Conservation (phyloP, 306 rosid species). For the Nissolia schottii region DNA sequence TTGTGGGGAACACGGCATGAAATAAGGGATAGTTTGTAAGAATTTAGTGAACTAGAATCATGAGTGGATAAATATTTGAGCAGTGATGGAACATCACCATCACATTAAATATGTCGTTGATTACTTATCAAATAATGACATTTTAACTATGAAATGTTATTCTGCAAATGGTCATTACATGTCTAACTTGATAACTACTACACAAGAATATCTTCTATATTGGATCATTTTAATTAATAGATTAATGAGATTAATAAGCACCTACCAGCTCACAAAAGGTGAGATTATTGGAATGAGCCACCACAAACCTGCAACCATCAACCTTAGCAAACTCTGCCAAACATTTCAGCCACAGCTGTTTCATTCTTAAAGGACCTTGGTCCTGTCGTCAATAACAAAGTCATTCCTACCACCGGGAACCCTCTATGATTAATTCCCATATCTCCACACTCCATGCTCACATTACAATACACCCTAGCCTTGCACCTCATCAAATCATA, state of each 20-base stretch:
- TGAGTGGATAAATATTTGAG: no score
- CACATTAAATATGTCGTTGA: no score
- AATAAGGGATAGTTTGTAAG: neutral
- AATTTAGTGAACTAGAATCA: no score
- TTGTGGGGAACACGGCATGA: neutral
- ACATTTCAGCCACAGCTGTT: slow-evolving; percentile 34
- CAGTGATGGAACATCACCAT: no score
- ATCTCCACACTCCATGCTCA: slow-evolving; percentile 8
- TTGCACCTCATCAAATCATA: slow-evolving; percentile 63
- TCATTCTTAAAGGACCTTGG: slow-evolving; percentile 56
- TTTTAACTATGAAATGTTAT: no score
- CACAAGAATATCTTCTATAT: no score
- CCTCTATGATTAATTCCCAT: neutral
- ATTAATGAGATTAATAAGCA: neutral
- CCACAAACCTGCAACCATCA: slow-evolving; percentile 44
- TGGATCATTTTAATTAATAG: neutral
- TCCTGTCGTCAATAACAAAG: slow-evolving; percentile 52
- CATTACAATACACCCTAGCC: slow-evolving; percentile 53
- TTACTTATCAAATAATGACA: no score
- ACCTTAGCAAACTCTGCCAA: slow-evolving; percentile 48
- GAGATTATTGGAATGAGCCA: slow-evolving; percentile 53
- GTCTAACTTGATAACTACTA: no score
- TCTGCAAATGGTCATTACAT: no score
- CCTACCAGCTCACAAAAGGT: slow-evolving; percentile 61
- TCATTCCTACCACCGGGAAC: slow-evolving; percentile 37